phyloP scores from a whole-genome alignment of 495 filamentous ascomycete species.

The Neurospora sp. region DNA sequence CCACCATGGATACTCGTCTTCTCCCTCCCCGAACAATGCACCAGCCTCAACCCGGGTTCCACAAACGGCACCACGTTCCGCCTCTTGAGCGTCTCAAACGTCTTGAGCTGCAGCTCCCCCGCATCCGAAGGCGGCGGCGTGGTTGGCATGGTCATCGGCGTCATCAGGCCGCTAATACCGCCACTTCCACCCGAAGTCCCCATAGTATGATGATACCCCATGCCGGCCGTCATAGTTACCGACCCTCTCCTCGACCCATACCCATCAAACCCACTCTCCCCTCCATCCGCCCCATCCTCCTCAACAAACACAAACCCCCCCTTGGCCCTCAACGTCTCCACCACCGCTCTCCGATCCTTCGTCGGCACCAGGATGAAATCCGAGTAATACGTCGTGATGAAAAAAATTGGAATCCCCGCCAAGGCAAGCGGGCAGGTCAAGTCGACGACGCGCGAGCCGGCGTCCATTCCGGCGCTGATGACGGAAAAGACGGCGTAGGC shows the following conservation, averaged over 20 bases:
- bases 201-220: constrained; percentile 33
- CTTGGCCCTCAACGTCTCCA: constrained; percentile 62
- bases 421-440: constrained; percentile 83
- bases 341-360: constrained; percentile 60
- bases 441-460: constrained; percentile 87
- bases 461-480: constrained; percentile 77
- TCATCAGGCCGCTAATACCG: not conserved
- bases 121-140: constrained; percentile 72
- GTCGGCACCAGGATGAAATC: constrained; percentile 91
- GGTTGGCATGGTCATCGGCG: constrained; percentile 33
- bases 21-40: constrained; percentile 68
- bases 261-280: not conserved
- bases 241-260: not conserved
- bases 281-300: constrained; percentile 31
- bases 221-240: constrained; percentile 2
- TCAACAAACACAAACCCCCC: constrained; percentile 65
- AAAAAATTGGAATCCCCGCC: constrained; percentile 92
- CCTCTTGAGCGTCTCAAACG: constrained; percentile 66
- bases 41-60: constrained; percentile 55
- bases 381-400: constrained; percentile 96
- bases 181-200: constrained; percentile 31
- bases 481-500: constrained; percentile 84
- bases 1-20: constrained; percentile 14
- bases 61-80: constrained; percentile 65
- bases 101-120: constrained; percentile 69